phyloP scores from a whole-genome alignment of 2,329 filamentous ascomycete species.

The Alternaria novae-zelandiae region DNA sequence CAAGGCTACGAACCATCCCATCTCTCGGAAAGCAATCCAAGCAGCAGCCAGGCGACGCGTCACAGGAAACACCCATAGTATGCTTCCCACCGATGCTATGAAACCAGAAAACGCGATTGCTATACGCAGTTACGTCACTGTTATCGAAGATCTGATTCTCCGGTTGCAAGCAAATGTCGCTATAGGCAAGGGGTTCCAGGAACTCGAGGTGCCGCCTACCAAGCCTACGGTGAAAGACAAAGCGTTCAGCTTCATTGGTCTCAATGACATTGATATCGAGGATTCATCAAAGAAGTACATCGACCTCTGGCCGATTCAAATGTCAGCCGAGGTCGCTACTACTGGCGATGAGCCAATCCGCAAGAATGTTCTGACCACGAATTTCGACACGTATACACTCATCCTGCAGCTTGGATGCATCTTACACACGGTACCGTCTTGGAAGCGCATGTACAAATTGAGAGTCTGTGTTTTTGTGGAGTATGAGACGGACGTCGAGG shows the following conservation, averaged over 20 bases:
- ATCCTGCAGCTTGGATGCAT: constrained; percentile 88
- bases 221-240: constrained; percentile 39
- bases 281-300: constrained; percentile 77
- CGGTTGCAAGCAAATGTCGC: constrained; percentile 83
- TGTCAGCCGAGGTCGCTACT: constrained; percentile 81
- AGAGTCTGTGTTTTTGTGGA: constrained; percentile 88
- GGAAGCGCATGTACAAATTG: constrained; percentile 75
- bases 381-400: constrained; percentile 90
- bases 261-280: constrained; percentile 52
- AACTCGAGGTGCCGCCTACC: constrained; percentile 70
- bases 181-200: constrained; percentile 80
- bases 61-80: constrained; percentile 60
- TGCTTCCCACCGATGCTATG: constrained; percentile 73
- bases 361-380: constrained; percentile 76
- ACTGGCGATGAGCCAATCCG: constrained; percentile 53
- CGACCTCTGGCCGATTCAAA: constrained; percentile 91
- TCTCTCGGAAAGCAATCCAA: constrained; percentile 44
- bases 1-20: constrained; percentile 31
- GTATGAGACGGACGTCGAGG: constrained; percentile 81
- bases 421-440: constrained; percentile 78
- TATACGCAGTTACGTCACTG: constrained; percentile 77
- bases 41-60: constrained; percentile 51
- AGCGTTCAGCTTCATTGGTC: constrained; percentile 31
- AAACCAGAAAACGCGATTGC: constrained; percentile 72
- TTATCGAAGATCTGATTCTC: constrained; percentile 80